These are phyloP conservation scores for Magnolia officinalis DNA, from an alignment of 164 flowering plant genomes.

Conservation along the genomic window DNA sequence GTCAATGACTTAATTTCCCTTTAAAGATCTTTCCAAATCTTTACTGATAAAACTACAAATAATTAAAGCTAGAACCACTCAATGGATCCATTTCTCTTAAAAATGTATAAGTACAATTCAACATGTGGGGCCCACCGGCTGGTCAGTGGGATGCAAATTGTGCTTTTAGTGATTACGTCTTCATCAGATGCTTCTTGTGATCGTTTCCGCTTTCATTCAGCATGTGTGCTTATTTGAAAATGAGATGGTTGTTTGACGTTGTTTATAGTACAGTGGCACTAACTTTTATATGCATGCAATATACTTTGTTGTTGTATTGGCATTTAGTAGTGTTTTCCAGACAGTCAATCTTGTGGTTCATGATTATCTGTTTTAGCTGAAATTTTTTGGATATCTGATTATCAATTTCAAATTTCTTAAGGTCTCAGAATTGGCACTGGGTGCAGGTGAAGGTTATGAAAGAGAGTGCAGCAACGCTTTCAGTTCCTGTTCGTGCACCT, in stretches of 20 bases:
- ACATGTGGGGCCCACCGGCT: too few species aligned
- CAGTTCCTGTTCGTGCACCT: slow-evolving; percentile 14
- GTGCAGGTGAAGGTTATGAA: slow-evolving; percentile 28
- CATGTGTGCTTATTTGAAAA: background rate
- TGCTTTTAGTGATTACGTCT: too few species aligned
- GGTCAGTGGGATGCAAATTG: too few species aligned
- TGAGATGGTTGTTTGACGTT: background rate
- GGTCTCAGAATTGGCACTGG: background rate
- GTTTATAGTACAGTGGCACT: background rate
- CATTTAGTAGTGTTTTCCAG: background rate
- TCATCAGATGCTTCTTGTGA: background rate
- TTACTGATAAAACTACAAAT: too few species aligned
- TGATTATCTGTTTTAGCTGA: background rate
- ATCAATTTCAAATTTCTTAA: background rate
- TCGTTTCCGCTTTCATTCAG: background rate
- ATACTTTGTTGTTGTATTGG: background rate
- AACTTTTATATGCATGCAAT: background rate
- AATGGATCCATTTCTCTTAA: too few species aligned
- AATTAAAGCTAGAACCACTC: too few species aligned
- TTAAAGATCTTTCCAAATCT: too few species aligned
- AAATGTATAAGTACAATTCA: too few species aligned
- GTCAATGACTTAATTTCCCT: too few species aligned
- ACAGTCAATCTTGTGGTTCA: background rate
- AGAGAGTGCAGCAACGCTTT: slow-evolving; percentile 15
- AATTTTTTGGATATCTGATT: background rate